A percentile compares a stretch with the other conserved stretches of the same genome.
Evolutionary conservation across 352 stramenopile genomes (phyloP).

Genomic region (Pythium aristosporum): DNA sequence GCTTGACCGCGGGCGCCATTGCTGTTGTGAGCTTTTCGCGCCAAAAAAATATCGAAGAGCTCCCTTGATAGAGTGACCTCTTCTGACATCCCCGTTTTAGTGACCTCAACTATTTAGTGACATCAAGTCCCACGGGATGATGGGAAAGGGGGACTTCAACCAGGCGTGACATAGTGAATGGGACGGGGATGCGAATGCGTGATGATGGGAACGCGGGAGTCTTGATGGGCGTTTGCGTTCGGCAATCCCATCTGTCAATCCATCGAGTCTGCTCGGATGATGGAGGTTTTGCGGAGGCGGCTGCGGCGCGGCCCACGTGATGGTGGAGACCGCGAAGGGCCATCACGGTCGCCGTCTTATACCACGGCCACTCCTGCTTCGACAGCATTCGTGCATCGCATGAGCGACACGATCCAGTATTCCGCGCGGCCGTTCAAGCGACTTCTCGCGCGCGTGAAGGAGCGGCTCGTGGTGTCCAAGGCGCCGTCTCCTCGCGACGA

Average conservation of each 20-base stretch:
- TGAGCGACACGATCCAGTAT: constrained; percentile 13
- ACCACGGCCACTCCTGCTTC: background rate
- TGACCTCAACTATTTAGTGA: background rate
- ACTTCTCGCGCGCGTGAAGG: constrained; percentile 18
- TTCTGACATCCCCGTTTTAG: background rate
- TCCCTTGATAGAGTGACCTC: constrained; percentile 14
- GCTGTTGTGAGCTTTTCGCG: background rate
- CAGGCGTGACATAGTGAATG: background rate
- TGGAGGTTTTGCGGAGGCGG: constrained; percentile 15
- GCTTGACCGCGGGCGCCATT: constrained; percentile 20
- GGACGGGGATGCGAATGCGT: background rate
- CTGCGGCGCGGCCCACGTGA: background rate
- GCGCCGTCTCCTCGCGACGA: background rate
- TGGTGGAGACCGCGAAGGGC: too few species aligned
- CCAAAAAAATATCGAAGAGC: background rate
- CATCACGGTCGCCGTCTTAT: too few species aligned
- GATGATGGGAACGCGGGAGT: background rate
- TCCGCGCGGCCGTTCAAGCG: constrained; percentile 14
- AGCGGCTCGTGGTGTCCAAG: constrained; percentile 9
- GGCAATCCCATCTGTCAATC: background rate
- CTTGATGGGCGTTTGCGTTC: background rate
- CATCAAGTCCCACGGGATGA: background rate
- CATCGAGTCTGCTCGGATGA: background rate
- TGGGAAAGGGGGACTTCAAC: background rate
- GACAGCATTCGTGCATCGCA: background rate